Percentiles rank a stretch among this genome's conserved stretches.
These are phyloP conservation scores for Trichophyton simii DNA, from an alignment of 2,329 filamentous ascomycete species.

Conservation along the genomic window DNA sequence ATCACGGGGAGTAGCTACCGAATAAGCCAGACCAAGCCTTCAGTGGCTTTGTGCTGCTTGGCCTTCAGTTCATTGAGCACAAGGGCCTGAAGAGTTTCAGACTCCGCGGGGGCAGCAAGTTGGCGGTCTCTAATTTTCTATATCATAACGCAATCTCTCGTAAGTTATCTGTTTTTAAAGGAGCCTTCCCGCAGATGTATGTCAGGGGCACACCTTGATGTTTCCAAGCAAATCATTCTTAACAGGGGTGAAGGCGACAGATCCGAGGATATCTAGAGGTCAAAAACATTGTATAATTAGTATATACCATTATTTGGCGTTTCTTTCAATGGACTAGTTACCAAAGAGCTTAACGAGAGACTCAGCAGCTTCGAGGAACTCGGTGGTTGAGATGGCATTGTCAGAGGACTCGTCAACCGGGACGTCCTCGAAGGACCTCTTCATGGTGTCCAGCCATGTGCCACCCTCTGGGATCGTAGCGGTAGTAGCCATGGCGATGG, in stretches of 20 bases:
- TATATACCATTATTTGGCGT: background rate
- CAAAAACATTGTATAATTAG: background rate
- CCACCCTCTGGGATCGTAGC: conserved; percentile 47
- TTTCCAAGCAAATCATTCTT: conserved; percentile 88
- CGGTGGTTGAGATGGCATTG: conserved; percentile 65
- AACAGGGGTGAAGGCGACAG: conserved; percentile 72
- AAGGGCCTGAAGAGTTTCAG: conserved; percentile 73
- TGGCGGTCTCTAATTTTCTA: conserved; percentile 79
- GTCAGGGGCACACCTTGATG: conserved; percentile 57
- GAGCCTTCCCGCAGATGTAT: background rate
- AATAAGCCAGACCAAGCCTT: conserved; percentile 81
- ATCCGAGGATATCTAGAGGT: conserved; percentile 45
- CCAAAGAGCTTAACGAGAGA: conserved; percentile 77
- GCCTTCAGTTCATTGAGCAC: conserved; percentile 75
- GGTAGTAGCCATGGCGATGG: conserved; percentile 40
- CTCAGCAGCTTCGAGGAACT: conserved; percentile 88
- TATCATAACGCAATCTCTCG: background rate
- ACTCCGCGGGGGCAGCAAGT: conserved; percentile 62
- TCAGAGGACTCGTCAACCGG: conserved; percentile 59
- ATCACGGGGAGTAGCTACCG: conserved; percentile 45
- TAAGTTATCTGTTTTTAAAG: background rate
- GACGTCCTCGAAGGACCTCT: conserved; percentile 73
- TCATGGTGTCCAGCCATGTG: conserved; percentile 78
- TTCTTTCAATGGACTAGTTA: conserved; percentile 25
- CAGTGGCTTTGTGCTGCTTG: conserved; percentile 77